Evolutionary conservation across 106 monocot genomes (phyloP), one percentile per base, ranked within the genome.

Genomic region (Dendrobium catenatum): DNA sequence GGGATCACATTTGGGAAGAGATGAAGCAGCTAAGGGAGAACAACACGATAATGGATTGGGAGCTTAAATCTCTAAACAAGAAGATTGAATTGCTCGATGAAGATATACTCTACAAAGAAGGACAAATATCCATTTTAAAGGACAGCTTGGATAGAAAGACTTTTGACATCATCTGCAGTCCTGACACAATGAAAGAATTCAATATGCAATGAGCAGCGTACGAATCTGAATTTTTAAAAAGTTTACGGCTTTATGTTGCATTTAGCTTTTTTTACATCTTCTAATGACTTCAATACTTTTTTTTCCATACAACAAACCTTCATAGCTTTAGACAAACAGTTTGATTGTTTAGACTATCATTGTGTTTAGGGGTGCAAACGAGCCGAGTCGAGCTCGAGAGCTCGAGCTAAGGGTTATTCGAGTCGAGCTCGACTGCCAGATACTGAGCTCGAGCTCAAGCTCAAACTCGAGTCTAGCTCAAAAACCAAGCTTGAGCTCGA

Each of bases 61-160:
- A 94, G 77, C 78, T 88, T 56, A 55, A 54, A 41, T 82, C 74
- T 16, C 80, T 90, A 54, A 90, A 84, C 26, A 92, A 92, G 77
- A 93, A 92, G 77, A 90, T 96, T 72, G 94, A 94, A 77, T 77
- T 82, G 42, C 91, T 96, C 80, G 94, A 96, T 29, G 96, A 96
- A 81, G 87, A 92, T 44, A 70, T 94, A 46, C 83, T 91, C 5
- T 40, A 87, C 10, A 96, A 92, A 78, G 96, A 96, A 51, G 96
- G 96, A 3, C 87, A 96, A 80, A 94, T 96, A 31, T 67, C 89
- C 59, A 92, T 92, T 54, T 73, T 92, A 70, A 86, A 80, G 64
- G 89, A 92, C 70, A 86, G 87, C 42, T 59, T 87, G 16, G 77
- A 41, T 15, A 49, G 84, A 43, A 89, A 89, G 41, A 82, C 81